Evolutionary conservation across 2,329 filamentous ascomycete species (phyloP).

Genomic region (Cytospora leucostoma): DNA sequence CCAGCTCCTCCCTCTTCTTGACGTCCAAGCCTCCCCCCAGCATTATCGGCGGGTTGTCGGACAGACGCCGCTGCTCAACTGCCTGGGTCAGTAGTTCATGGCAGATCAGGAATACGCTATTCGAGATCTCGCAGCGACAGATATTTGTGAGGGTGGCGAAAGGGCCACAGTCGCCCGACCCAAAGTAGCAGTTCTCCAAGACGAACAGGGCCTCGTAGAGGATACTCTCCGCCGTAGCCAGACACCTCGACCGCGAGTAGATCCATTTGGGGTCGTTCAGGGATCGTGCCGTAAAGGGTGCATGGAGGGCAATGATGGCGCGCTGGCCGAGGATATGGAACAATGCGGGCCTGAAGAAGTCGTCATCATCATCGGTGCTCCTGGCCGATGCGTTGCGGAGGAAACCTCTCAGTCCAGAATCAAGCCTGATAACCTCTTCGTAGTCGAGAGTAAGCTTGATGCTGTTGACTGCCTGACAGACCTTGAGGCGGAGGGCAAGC

Average conservation of each 20-base stretch:
- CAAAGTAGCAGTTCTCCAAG: background rate
- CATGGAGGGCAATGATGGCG: constrained; percentile 17
- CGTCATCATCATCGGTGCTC: background rate
- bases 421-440: constrained; percentile 20
- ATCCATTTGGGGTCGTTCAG: constrained; percentile 21
- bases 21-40: background rate
- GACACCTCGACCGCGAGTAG: constrained; percentile 17
- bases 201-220: constrained; percentile 13
- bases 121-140: constrained; percentile 21
- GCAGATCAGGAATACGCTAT: constrained; percentile 21
- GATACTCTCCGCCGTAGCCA: constrained; percentile 9
- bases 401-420: constrained; percentile 18
- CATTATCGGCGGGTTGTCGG: background rate
- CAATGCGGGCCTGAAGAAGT: constrained; percentile 2
- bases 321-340: constrained; percentile 14
- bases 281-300: constrained; percentile 18
- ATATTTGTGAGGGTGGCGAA: constrained; percentile 19
- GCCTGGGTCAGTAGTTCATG: constrained; percentile 18
- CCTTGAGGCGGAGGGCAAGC: constrained; percentile 1
- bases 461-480: constrained; percentile 19
- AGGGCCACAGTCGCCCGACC: constrained; percentile 4
- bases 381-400: background rate
- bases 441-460: constrained; percentile 18
- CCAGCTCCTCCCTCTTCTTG: background rate
- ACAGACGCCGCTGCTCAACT: constrained; percentile 17